Evolutionary conservation across 1,284 basidiomycete species (phyloP), one percentile per base, ranked within the genome.

Genomic region (Blastosporella zonata): DNA sequence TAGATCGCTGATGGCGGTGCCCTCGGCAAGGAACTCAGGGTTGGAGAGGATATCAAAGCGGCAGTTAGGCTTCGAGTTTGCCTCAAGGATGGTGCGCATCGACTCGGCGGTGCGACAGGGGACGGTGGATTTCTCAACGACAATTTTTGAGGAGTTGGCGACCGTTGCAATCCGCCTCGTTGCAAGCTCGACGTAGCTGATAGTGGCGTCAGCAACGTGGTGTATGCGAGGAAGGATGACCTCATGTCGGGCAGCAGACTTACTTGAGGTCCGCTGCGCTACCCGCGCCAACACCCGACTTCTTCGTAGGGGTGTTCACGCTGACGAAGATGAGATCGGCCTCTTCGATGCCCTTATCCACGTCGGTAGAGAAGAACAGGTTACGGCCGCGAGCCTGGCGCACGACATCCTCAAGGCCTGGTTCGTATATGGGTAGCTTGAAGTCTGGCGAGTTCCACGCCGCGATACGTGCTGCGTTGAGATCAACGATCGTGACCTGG

Each of bases 91-190:
- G 50, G 92, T 96, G 62, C 95, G 90, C 96, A 99, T 99, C 21
- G 94, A 96, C 68, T 97, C 92, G 52, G 96, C 96, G 7, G 96
- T 99, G 56, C 96, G 86, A 74, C 95, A 98, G 29, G 96, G 96
- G 22, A 99, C 96, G 2, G 96, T 99, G 15, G 96, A 99, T 72
- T 99, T 99, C 67, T 99, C 97, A 49, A 99, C 95, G 56, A 99
- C 96, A 63, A 99, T 99, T 78, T 99, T 99, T 68, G 84, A 90
- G 6, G 90, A 84, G 29, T 77, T 89, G 29, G 97, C 90, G 49
- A 98, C 88, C 46, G 83, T 82, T 36, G 97, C 96, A 59, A 99
- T 99, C 58, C 90, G 90, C 57, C 96, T 92, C 33, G 97, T 98
- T 35, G 95, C 96, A 22, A 90, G 82, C 67, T 99, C 96, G 58